Evolutionary conservation across 2,329 filamentous ascomycete genomes (phyloP), one percentile per base, ranked within the genome.

Genomic region (Trichophyton schoenleinii): DNA sequence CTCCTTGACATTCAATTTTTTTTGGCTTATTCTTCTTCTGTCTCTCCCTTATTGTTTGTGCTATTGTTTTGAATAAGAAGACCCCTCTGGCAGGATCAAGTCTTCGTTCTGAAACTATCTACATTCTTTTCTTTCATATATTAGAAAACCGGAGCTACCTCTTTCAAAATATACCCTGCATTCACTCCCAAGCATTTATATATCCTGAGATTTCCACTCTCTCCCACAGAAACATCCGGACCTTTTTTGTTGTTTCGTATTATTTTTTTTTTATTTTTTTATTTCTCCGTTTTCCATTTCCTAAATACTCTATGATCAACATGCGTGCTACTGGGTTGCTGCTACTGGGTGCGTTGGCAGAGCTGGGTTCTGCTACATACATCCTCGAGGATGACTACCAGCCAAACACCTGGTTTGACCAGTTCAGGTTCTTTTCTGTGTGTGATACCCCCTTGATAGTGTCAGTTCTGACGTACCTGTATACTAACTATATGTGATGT

Each of bases 401-500:
- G 20, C 64, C 65, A 31, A 57, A 59, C 8, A 66, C 64, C 41
- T 83, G 82, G 68, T 81, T 82, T 68, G 73, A 77, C 65, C 73
- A 77, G 66, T 82, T 83, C 68, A 67, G 70, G 34, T 83, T 83
- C 70, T 81, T 73, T 65, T 79, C 77, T 6, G 74, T 76, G 69
- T 58, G 73, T 68, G 25, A n/a, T 42, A 13, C 44, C 20, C 38
- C 46, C 20, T 6, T 13, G 22, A 48, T 34, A 36, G 15, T 31
- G 15, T 8, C 22, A 18, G 11, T 36, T 61, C 42, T 55, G n/a
- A 18, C 6, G 41, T 7, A 44, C 61, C 38, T 20, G 53, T 28
- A 42, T 59, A 36, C 22, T 57, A 34, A 60, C 22, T 7, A 20
- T n/a, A 41, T 42, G 38, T 25, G 18, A 34, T 36, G 52, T 60